Percentiles rank a stretch among this genome's conserved stretches.
These are phyloP conservation scores for Cucurbita maxima DNA, from an alignment of 306 rosid genomes.

Conservation along the genomic window DNA sequence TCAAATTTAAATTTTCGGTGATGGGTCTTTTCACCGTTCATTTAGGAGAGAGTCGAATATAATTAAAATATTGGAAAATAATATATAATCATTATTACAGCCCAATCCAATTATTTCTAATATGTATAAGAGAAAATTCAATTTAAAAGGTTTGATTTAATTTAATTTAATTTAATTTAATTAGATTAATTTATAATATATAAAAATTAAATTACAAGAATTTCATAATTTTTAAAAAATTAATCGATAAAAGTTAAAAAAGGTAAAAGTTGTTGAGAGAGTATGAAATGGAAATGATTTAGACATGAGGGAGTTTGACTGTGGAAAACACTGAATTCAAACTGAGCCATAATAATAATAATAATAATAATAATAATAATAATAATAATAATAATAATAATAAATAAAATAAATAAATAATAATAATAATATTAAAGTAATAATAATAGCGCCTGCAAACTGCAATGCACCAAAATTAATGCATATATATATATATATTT, in stretches of 20 bases:
- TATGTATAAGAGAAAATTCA: too few species aligned
- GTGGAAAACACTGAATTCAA: background rate
- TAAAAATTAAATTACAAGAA: too few species aligned
- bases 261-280: background rate
- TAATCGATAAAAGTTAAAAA: background rate
- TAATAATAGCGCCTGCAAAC: background rate
- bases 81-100: too few species aligned
- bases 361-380: background rate
- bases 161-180: too few species aligned
- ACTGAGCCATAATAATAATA: background rate
- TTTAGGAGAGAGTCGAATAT: too few species aligned
- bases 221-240: too few species aligned
- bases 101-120: too few species aligned
- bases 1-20: too few species aligned
- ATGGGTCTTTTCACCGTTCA: too few species aligned
- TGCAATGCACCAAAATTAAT: background rate
- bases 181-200: too few species aligned
- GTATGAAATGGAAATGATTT: background rate
- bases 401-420: background rate
- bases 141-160: too few species aligned
- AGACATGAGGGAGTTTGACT: background rate
- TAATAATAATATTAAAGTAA: background rate
- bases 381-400: background rate
- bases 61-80: too few species aligned
- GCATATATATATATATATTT: background rate